Base-by-base conservation (phyloP, 805 yeast genomes). In the Diddensiella caesifluorescens region DNA sequence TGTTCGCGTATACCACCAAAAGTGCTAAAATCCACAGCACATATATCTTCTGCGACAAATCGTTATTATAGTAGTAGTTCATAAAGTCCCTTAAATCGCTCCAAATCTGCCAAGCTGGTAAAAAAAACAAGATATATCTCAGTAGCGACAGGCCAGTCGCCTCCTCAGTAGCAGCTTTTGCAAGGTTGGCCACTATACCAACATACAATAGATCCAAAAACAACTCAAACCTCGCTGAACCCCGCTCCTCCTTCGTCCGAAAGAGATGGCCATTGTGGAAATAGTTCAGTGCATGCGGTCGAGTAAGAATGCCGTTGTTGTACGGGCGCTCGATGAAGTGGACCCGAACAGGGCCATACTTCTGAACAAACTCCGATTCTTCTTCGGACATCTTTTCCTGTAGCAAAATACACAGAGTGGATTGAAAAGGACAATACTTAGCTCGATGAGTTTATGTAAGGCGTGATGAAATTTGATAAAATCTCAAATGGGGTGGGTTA, bases 81-180 rank as follows among this genome's bases (percentile, higher is more conserved):
- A 77, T 75, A 51, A 78, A 69, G 44, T 77, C 83, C 52, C 76
- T 74, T 44, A 79, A 63, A 51, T 78, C 83, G n/a, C 69, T 57
- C 84, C 85, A 79, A 18, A 79, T 73, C 16, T 69, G 70, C 75
- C 77, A 80, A n/a, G 77, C 70, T 0, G 82, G 83, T 15, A 73
- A 38, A 42, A 77, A 79, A 2, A 76, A 54, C 31, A 79, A 51
- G 4, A 75, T 40, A 52, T 77, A 79, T 48, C 67, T 67, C 28
- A 71, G 57, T 20, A 79, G 57, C 0, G 76, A 57, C 3, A 53
- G 54, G 28, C 79, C 79, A 15, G 67, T 57, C 22, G 79, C 77
- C 13, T 70, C 56, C 42, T 70, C 74, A 3, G 74, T 65, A 0
- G 80, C 80, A 32, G 60, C 59, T 3, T 74, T 67, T 0, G 84